phyloP scores from a whole-genome alignment of 495 filamentous ascomycete genomes.

The Xylaria castorea region DNA sequence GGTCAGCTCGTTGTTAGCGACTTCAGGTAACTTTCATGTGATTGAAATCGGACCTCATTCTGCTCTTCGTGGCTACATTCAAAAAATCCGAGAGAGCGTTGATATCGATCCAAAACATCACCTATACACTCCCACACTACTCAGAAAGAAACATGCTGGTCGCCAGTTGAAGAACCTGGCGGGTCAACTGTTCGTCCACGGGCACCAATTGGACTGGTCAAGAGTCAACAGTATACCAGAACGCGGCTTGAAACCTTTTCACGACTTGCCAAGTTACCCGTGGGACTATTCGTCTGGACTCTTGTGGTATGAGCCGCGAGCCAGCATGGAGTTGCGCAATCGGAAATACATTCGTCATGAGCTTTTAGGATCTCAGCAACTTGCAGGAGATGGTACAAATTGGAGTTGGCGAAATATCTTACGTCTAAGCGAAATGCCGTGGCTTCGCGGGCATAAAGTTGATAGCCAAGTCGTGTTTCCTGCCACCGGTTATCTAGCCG shows the following conservation, averaged over 20 bases:
- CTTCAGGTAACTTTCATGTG: slow-evolving; percentile 34
- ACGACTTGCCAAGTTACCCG: slow-evolving; percentile 49
- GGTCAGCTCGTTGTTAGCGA: not conserved
- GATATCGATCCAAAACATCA: not conserved
- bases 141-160: slow-evolving; percentile 20
- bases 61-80: slow-evolving; percentile 63
- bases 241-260: slow-evolving; percentile 2
- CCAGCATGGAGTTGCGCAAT: slow-evolving; percentile 42
- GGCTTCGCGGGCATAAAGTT: slow-evolving; percentile 55
- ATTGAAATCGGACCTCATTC: slow-evolving; percentile 72
- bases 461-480: slow-evolving; percentile 57
- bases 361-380: slow-evolving; percentile 28
- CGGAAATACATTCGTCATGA: slow-evolving; percentile 34
- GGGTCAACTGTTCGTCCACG: slow-evolving; percentile 44
- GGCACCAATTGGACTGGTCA: slow-evolving; percentile 36
- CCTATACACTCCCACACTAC: slow-evolving; percentile 27
- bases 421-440: slow-evolving; percentile 40
- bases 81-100: slow-evolving; percentile 48
- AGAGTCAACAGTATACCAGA: not conserved
- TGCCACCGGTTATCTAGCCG: slow-evolving; percentile 57
- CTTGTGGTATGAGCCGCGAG: slow-evolving; percentile 49
- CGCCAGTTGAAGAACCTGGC: slow-evolving; percentile 37
- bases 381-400: slow-evolving; percentile 29
- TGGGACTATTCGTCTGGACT: slow-evolving; percentile 46
- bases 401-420: slow-evolving; percentile 36